Base-by-base conservation (phyloP, 1,284 basidiomycete species). In the Heimioporus retisporus region DNA sequence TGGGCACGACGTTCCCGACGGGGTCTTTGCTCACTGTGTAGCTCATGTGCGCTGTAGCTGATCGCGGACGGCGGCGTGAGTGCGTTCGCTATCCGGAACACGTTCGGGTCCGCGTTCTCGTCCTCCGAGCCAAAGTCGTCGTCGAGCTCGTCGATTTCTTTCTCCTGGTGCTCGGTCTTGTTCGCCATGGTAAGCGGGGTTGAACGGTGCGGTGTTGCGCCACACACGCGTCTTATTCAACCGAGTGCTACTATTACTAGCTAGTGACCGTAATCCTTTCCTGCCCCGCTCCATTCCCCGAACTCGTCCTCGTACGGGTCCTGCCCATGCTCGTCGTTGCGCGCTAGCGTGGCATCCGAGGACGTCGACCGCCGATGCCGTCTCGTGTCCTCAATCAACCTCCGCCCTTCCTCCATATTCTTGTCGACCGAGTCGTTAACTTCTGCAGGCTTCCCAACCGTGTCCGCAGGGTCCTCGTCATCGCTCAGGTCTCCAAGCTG, bases 401-500 rank as follows among this genome's bases (percentile, higher is more conserved):
- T 57, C 3, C 62, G 68, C 10, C 66, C 76, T 60, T 80, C 78
- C 25, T 65, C 66, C 16, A 42, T 50, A 42, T 31, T 60, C 2
- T 55, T 25, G 3, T 46, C 57, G 23, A 40, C 56, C 6, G 48
- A 46, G 3, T 58, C 64, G 60, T 60, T 63, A 59, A 70, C 70
- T 60, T 61, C 71, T 55, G 35, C 61, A 65, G 71, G 65, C 25
- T 69, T 73, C 21, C 44, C 50, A n/a, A 40, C 18, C 35, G 43
- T 51, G 6, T 63, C 68, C 21, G 44, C 53, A 43, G 72, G 14
- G 16, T 85, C 84, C 23, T 90, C 88, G 19, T 88, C 88, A 64
- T 92, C 92, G 66, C 87, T 90, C 23, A 78, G 84, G 28, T 91
- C 87, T 4, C 91, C 91, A 1, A 93, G 81, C 58, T 88, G 84